These are phyloP conservation scores for Hygrophorus pudorinus DNA, from an alignment of 768 basidiomycete species.

Conservation along the genomic window DNA sequence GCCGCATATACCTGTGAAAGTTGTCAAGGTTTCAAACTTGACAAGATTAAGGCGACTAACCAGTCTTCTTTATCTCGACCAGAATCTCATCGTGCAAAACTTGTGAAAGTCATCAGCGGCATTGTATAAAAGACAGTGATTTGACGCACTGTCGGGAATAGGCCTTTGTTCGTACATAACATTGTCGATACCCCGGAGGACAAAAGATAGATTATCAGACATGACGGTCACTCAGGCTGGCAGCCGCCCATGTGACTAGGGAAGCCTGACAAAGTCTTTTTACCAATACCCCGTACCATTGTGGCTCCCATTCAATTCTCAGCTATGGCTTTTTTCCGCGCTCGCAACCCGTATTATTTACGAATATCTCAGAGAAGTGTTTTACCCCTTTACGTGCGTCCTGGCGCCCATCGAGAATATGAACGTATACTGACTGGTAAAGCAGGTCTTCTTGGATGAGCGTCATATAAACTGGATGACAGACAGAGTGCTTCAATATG, in stretches of 20 bases:
- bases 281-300: too few species aligned
- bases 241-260: too few species aligned
- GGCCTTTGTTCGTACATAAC: conserved; percentile 64
- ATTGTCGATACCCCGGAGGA: conserved; percentile 59
- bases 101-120: conserved; percentile 16
- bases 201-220: conserved; percentile 73
- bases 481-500: conserved; percentile 67
- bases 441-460: conserved; percentile 78
- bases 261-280: too few species aligned
- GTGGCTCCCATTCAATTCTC: too few species aligned
- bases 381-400: conserved; percentile 68
- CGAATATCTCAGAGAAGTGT: conserved; percentile 65
- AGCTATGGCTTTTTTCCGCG: conserved; percentile 53
- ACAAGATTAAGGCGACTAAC: conserved; percentile 22
- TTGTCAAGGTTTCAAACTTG: conserved; percentile 5
- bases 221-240: too few species aligned
- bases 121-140: not conserved
- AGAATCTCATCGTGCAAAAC: conserved; percentile 73
- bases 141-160: conserved; percentile 54
- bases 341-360: conserved; percentile 75
- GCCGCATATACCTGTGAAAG: conserved; percentile 69
- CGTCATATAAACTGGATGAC: conserved; percentile 89
- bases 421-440: conserved; percentile 6
- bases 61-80: conserved; percentile 87
- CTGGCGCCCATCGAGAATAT: not conserved